A percentile compares a stretch with the other conserved stretches of the same genome.
These are phyloP conservation scores for Aspergillus melleus DNA, from an alignment of 2,329 filamentous ascomycete genomes.

Conservation along the genomic window DNA sequence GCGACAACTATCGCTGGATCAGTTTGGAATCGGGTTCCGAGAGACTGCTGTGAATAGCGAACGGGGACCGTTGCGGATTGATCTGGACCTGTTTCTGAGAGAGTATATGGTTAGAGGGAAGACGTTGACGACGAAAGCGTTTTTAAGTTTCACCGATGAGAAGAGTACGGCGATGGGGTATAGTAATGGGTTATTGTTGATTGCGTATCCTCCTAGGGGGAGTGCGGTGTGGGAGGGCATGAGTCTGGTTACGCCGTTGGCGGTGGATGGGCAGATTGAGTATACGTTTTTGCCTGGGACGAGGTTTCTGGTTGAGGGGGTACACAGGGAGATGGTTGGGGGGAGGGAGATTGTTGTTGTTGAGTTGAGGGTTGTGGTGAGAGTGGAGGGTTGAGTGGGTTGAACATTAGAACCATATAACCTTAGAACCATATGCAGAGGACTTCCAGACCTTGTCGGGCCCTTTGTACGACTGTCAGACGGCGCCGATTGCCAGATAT, in stretches of 20 bases:
- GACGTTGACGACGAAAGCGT: not conserved
- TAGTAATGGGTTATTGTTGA: not conserved
- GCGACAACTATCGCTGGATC: not conserved
- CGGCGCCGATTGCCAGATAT: too few species aligned
- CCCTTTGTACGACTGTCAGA: too few species aligned
- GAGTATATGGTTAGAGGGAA: not conserved
- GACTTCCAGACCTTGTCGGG: too few species aligned
- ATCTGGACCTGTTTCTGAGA: not conserved
- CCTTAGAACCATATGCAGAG: too few species aligned
- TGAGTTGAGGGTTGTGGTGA: too few species aligned
- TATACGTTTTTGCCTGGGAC: slow-evolving; percentile 1
- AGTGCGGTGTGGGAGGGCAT: not conserved
- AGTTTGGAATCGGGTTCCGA: not conserved
- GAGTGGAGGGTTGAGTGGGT: too few species aligned
- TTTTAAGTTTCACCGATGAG: not conserved
- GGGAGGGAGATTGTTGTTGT: too few species aligned
- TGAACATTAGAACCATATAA: too few species aligned
- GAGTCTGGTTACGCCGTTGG: slow-evolving; percentile 1
- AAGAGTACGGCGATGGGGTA: not conserved
- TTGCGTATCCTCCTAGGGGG: not conserved
- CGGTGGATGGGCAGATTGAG: not conserved
- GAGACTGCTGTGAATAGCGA: not conserved
- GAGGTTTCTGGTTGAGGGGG: not conserved
- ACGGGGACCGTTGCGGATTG: not conserved
- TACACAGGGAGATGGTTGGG: too few species aligned